Conservation (phyloP, 2,329 filamentous ascomycete species). For the Ramularia collo-cygni region DNA sequence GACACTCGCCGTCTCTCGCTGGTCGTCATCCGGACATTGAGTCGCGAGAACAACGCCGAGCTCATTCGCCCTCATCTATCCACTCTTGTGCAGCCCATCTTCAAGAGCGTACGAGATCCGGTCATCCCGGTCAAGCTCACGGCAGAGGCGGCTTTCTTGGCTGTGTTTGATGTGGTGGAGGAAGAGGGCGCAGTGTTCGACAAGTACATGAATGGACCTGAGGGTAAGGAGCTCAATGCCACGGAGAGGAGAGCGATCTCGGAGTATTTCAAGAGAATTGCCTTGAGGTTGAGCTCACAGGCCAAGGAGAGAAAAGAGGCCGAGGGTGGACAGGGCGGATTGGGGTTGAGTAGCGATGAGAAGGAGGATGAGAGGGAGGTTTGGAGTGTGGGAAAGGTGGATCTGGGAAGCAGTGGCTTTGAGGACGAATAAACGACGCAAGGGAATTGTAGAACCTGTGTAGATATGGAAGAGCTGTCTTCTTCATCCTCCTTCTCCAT, state of each 20-base stretch:
- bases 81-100: constrained; percentile 74
- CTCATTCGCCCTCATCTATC: constrained; percentile 74
- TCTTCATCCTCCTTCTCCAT: too few species aligned
- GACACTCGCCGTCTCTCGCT: constrained; percentile 82
- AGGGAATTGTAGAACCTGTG: not conserved
- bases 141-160: constrained; percentile 88
- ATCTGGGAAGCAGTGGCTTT: constrained; percentile 55
- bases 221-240: constrained; percentile 58
- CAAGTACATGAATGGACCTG: constrained; percentile 66
- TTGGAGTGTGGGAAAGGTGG: constrained; percentile 89
- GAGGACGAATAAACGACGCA: constrained; percentile 18
- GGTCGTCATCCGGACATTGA: constrained; percentile 80
- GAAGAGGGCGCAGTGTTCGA: constrained; percentile 83
- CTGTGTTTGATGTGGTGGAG: constrained; percentile 83
- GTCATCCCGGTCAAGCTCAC: constrained; percentile 94
- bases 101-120: constrained; percentile 80
- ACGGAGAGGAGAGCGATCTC: constrained; percentile 82
- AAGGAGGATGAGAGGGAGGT: constrained; percentile 90
- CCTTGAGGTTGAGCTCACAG: constrained; percentile 74
- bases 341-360: constrained; percentile 86
- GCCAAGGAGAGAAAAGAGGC: constrained; percentile 84
- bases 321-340: constrained; percentile 77
- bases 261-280: constrained; percentile 95
- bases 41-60: constrained; percentile 65
- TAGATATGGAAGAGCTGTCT: too few species aligned